Base-by-base conservation (phyloP, 1,284 basidiomycete genomes). In the Laetiporus sulphureus region DNA sequence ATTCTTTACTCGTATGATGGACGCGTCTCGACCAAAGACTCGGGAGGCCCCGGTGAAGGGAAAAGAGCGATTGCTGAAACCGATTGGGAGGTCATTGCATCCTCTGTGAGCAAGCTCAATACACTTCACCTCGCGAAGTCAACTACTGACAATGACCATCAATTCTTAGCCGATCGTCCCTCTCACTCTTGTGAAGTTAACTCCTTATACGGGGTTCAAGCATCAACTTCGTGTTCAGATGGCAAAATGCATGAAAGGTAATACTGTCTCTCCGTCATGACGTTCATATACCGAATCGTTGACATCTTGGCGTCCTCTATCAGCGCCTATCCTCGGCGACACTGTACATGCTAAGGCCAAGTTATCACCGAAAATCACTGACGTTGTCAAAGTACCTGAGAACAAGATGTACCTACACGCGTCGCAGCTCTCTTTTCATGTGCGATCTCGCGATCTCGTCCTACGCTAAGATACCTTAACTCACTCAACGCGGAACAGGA, bases 141-240 rank as follows among this genome's bases (percentile, higher is more conserved):
- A 20, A 5, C 18, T 21, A 36, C 5, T 20, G 16, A 12, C 22
- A 32, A 13, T 21, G 20, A 21, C 31, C 30, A 32, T 22, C 16
- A 7, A 18, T 20, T 8, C 11, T 3, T 31, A 77, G 77, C 61
- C 68, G 4, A 62, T 58, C 20, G 66, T 59, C 2, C 77, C 77
- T 12, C 40, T 83, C 22, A 75, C 79, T 2, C 64, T 85, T 37
- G 56, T 85, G 35, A 67, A 68, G 33, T 63, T 85, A 6, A 65
- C 63, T 8, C 66, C 81, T 16, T 60, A 71, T 41, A 83, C 82
- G 7, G 83, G 83, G 2, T 56, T 75, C 41, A 85, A 85, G 56
- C 83, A 85, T 45, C 82, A 85, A 50, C 69, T 85, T 18, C 73
- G 82, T 22, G 65, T 83, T 10, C 79, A 83, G 47, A 55, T 78